phyloP scores from a whole-genome alignment of 1,139 yeast genomes.

The Candida mesenterica region DNA sequence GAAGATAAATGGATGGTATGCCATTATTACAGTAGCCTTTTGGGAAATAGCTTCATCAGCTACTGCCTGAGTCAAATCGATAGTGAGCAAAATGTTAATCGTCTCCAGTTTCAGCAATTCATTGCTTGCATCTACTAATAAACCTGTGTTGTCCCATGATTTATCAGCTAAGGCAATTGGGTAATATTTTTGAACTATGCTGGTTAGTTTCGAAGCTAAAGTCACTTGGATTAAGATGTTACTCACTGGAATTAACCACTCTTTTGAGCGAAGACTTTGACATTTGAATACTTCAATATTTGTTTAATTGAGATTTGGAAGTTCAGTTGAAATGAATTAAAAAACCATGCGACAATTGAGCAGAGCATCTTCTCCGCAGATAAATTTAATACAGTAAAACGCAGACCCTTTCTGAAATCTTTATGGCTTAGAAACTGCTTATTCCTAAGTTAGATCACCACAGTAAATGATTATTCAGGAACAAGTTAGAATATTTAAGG shows the following conservation, averaged over 20 bases:
- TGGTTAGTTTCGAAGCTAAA: conserved; percentile 14
- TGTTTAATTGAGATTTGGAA: neutral
- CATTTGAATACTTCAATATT: no score
- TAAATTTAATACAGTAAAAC: no score
- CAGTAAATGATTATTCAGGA: no score
- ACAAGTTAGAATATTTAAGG: no score
- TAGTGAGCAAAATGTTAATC: conserved; percentile 62
- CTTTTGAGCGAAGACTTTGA: conserved; percentile 41
- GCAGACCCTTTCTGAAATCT: no score
- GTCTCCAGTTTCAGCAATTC: conserved; percentile 17
- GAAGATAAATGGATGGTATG: conserved; percentile 95
- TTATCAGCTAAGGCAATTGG: conserved; percentile 78
- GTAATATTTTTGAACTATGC: conserved; percentile 60
- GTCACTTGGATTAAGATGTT: conserved; percentile 1
- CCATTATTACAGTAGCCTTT: conserved; percentile 58
- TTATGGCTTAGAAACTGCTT: no score
- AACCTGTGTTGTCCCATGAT: conserved; percentile 93
- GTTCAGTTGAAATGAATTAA: neutral
- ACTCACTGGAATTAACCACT: conserved; percentile 46
- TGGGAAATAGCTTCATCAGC: conserved; percentile 75
- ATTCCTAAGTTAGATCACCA: no score
- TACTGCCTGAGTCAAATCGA: conserved; percentile 82
- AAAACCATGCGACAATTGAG: no score
- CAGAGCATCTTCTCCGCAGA: no score
- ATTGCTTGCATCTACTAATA: conserved; percentile 65